Conservation (phyloP, 2,329 filamentous ascomycete genomes). For the Rhynchosporium agropyri region DNA sequence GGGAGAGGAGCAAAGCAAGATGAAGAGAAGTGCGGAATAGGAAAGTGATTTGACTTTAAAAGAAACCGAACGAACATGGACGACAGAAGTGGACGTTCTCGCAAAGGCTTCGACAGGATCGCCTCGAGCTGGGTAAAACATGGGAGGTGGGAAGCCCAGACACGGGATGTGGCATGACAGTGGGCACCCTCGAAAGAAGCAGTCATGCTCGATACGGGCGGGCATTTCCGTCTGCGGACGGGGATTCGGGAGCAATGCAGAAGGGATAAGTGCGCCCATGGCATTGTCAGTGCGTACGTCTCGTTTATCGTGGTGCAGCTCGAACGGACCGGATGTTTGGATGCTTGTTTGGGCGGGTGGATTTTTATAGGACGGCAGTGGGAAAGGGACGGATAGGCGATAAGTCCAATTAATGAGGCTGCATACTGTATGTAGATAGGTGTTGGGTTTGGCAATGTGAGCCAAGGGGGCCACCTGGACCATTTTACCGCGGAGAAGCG, state of each 20-base stretch:
- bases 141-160: slow-evolving; percentile 35
- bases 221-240: slow-evolving; percentile 7
- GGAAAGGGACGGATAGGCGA: not conserved
- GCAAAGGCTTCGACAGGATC: slow-evolving; percentile 36
- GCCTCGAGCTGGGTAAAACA: slow-evolving; percentile 35
- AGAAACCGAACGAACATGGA: slow-evolving; percentile 33
- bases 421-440: not conserved
- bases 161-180: slow-evolving; percentile 37
- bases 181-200: slow-evolving; percentile 32
- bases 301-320: not conserved
- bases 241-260: slow-evolving; percentile 25
- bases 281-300: slow-evolving; percentile 29
- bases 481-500: not conserved
- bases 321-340: not conserved
- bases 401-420: slow-evolving; percentile 9
- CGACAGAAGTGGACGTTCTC: slow-evolving; percentile 30
- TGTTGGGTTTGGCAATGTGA: not conserved
- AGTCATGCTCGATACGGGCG: slow-evolving; percentile 25
- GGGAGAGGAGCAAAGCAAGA: slow-evolving; percentile 22
- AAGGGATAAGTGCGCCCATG: slow-evolving; percentile 28
- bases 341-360: not conserved
- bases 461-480: too few relatives aligned
- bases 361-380: not conserved
- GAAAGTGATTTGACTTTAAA: slow-evolving; percentile 30
- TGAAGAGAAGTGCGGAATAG: slow-evolving; percentile 25